Evolutionary conservation across 805 yeast species (phyloP).

Genomic region (Diddensiella caesifluorescens): DNA sequence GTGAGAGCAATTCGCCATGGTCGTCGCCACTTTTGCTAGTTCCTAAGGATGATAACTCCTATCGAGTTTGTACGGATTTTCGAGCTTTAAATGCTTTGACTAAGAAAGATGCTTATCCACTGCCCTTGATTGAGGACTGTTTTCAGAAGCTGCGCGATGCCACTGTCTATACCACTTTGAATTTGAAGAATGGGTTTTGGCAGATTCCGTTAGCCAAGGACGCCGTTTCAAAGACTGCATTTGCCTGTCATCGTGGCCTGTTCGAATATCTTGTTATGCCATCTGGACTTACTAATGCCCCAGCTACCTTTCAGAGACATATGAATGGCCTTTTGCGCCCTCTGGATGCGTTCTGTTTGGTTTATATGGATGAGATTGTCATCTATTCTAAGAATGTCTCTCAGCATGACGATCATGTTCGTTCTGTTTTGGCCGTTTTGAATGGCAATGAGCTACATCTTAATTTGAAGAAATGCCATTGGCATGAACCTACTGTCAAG

Average conservation of each 20-base stretch:
- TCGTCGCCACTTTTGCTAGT: background rate
- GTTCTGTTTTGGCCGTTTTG: background rate
- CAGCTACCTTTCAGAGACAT: slow-evolving; percentile 25
- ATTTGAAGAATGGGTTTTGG: background rate
- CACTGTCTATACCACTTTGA: background rate
- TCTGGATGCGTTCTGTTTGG: background rate
- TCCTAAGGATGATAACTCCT: background rate
- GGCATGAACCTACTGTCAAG: background rate
- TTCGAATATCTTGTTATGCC: slow-evolving; percentile 29
- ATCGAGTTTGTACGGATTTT: background rate
- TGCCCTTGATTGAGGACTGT: background rate
- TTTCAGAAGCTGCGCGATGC: background rate
- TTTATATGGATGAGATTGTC: background rate
- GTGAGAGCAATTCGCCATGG: too few species aligned
- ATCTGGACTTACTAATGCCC: slow-evolving; percentile 28
- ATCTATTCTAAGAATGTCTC: background rate
- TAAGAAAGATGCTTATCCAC: background rate
- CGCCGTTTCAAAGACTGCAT: slow-evolving; percentile 8
- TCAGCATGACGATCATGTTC: background rate
- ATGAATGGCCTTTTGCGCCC: slow-evolving; percentile 5
- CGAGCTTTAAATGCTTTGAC: background rate
- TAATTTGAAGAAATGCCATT: background rate
- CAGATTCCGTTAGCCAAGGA: background rate
- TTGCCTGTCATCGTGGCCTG: slow-evolving; percentile 20
- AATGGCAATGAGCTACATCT: background rate